Percentiles rank a stretch among this genome's conserved stretches.
These are phyloP conservation scores for Rhizoctonia solani DNA, from an alignment of 1,284 basidiomycete genomes.

Conservation along the genomic window DNA sequence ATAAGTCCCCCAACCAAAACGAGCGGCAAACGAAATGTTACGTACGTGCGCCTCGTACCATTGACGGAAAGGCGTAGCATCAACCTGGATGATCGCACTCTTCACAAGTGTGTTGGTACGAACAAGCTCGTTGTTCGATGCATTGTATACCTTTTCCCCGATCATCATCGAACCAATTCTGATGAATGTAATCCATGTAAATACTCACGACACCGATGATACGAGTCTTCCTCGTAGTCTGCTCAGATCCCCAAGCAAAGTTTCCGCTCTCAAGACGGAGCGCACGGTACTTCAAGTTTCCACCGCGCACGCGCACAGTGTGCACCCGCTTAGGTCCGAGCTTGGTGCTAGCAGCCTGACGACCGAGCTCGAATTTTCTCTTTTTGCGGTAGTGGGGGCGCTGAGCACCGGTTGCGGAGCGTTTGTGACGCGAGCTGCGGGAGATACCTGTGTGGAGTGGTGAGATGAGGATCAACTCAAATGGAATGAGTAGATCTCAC, in stretches of 20 bases:
- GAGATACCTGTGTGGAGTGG: constrained; percentile 76
- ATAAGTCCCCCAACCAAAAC: not conserved
- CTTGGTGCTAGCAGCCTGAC: constrained; percentile 94
- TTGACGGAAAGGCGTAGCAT: constrained; percentile 96
- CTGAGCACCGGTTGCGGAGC: constrained; percentile 89
- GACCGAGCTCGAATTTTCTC: constrained; percentile 98
- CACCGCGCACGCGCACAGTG: constrained; percentile 89
- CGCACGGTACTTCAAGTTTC: constrained; percentile 91
- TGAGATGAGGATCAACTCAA: not conserved
- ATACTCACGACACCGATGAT: constrained; percentile 88
- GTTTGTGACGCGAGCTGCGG: constrained; percentile 92
- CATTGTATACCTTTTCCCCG: constrained; percentile 83
- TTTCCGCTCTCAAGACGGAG: constrained; percentile 93
- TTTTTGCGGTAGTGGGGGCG: constrained; percentile 97
- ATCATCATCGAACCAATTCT: not conserved
- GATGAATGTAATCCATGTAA: constrained; percentile 16
- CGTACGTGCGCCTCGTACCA: constrained; percentile 96
- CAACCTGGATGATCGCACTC: constrained; percentile 90
- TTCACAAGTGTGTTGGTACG: constrained; percentile 98
- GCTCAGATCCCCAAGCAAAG: constrained; percentile 96
- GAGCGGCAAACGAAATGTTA: constrained; percentile 41
- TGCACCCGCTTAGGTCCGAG: constrained; percentile 92
- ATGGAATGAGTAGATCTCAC: not conserved
- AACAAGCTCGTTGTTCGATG: constrained; percentile 98
- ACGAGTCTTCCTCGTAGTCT: constrained; percentile 89